Base-by-base conservation (phyloP, 192 early-diverging fungal genomes). In the Backusella morwellensis region DNA sequence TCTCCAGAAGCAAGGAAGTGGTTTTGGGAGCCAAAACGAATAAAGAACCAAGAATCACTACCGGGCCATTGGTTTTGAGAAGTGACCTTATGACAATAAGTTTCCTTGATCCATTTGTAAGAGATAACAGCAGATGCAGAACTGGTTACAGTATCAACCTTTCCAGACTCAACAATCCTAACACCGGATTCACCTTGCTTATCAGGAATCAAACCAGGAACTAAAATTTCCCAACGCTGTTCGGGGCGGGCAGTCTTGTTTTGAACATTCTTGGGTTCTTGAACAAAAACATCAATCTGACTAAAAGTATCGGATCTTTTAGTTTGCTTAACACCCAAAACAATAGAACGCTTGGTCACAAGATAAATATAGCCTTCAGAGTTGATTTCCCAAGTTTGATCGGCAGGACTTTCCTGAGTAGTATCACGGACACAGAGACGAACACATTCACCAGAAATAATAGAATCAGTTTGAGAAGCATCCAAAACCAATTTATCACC, bases 1-100 rank as follows among this genome's bases (percentile, higher is more conserved):
- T 79, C 78, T 38, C 73, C 78, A 35, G 78, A 67, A 63, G 73
- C 78, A 26, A 79, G 63, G 73, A 75, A 79, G n/a, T 69, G 35
- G 4, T 79, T 69, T 23, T 79, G 68, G 21, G 47, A 23, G 47
- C 78, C 78, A 35, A 54, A 79, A n/a, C 78, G 42, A 44, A 79
- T 79, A 34, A 75, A 70, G 73, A 79, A 79, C 78, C 78, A 79
- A 32, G 68, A 50, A 19, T 70, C 66, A 35, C 29, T 15, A 19
- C 68, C 44, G 34, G 75, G 75, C 75, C 75, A 77, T 34, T 77
- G 75, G 12, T 75, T 67, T 70, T 74, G 50, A n/a, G 29, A 15
- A 26, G 70, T 70, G 47, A 68, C 35, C 41, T 75, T 79, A 67
- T 74, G 40, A 19, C 40, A 19, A n/a, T 50, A 70, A 17, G 68